Evolutionary conservation across 257 asterid genomes (phyloP).

Genomic region (Eustoma russellianum): DNA sequence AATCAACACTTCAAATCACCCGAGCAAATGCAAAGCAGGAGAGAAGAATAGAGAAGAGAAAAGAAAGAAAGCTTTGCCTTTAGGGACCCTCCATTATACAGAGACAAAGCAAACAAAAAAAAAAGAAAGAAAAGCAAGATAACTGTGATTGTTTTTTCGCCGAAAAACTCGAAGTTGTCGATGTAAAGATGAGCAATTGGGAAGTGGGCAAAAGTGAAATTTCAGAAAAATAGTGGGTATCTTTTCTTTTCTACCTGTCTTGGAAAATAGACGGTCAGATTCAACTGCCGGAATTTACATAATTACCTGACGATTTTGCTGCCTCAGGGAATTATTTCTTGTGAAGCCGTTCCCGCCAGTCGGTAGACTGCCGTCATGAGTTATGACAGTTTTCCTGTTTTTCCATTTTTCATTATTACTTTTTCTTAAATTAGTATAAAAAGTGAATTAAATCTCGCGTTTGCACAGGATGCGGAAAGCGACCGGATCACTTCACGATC

Average conservation of each 20-base stretch:
- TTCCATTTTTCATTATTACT: no score
- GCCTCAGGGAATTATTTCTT: background rate
- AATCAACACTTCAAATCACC: background rate
- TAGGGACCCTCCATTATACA: slow-evolving; percentile 29
- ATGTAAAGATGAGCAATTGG: background rate
- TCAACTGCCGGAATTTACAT: background rate
- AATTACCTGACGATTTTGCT: slow-evolving; percentile 2
- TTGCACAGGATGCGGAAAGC: no score
- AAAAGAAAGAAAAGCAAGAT: slow-evolving; percentile 15
- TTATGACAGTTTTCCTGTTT: no score
- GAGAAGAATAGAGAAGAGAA: slow-evolving; percentile 2
- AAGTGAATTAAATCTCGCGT: no score
- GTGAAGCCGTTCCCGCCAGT: no score
- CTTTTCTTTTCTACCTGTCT: background rate
- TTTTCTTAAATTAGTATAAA: no score
- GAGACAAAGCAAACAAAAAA: slow-evolving; percentile 1
- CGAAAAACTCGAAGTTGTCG: slow-evolving; percentile 14
- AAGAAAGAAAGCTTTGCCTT: slow-evolving; percentile 6
- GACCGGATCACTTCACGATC: no score
- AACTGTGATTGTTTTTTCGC: slow-evolving; percentile 2
- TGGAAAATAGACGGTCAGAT: slow-evolving; percentile 10
- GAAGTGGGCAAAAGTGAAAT: slow-evolving; percentile 14
- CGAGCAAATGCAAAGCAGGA: slow-evolving; percentile 3
- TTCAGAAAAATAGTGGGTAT: background rate
- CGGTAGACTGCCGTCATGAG: no score